A percentile compares a stretch with the other conserved stretches of the same genome.
These are phyloP conservation scores for Penicillium sp. DNA, from an alignment of 2,329 filamentous ascomycete species.

Conservation along the genomic window DNA sequence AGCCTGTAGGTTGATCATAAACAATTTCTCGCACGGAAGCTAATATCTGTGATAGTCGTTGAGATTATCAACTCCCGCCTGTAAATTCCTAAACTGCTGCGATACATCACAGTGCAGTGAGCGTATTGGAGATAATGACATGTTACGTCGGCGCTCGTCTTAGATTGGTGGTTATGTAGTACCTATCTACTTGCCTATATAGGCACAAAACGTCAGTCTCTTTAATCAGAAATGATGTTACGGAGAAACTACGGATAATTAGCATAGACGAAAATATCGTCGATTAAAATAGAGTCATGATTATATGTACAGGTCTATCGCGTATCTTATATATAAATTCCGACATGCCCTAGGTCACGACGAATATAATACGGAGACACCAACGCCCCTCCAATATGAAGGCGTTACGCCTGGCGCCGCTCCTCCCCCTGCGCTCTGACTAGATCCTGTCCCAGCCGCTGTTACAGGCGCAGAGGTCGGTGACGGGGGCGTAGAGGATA, in stretches of 20 bases:
- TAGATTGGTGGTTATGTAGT: background rate
- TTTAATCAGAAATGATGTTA: background rate
- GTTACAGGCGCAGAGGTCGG: constrained; percentile 15
- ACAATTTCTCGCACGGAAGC: background rate
- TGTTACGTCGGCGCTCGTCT: background rate
- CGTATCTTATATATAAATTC: background rate
- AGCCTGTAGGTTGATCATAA: constrained; percentile 61
- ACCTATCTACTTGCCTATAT: background rate
- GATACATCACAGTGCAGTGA: background rate
- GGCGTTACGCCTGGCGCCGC: constrained; percentile 16
- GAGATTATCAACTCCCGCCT: constrained; percentile 65
- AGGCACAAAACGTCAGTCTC: background rate
- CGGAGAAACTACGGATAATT: background rate
- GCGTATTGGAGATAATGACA: background rate
- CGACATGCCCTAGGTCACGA: constrained; percentile 25
- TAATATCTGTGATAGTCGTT: constrained; percentile 45
- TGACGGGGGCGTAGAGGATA: constrained; percentile 23
- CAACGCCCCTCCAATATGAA: constrained; percentile 40
- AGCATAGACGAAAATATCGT: background rate
- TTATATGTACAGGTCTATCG: constrained; percentile 10
- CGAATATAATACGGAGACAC: constrained; percentile 40
- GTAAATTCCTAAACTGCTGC: constrained; percentile 24
- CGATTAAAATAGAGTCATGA: background rate
- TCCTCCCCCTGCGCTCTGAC: constrained; percentile 13
- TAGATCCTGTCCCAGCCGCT: constrained; percentile 5